Conservation (phyloP, 805 yeast genomes). For the Metschnikowia lunata region DNA sequence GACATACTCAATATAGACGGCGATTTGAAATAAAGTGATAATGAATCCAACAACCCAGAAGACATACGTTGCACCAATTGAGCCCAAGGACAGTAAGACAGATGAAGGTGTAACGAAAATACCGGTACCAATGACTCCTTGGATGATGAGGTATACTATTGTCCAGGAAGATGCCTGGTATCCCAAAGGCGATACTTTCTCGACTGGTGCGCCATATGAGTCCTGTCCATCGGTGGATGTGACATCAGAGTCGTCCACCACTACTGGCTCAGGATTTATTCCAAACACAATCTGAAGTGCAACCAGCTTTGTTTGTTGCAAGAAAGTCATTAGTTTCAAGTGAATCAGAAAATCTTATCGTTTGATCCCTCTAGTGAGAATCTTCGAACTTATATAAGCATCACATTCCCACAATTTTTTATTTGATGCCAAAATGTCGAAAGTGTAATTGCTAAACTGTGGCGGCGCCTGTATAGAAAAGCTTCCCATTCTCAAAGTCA, state of each 20-base stretch:
- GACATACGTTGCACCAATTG: conserved; percentile 41
- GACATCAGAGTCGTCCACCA: conserved; percentile 4
- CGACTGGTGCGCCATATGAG: conserved; percentile 39
- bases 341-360: too few species aligned
- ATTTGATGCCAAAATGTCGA: neutral
- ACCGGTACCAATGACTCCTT: conserved; percentile 74
- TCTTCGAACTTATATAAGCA: neutral
- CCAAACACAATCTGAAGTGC: conserved; percentile 12
- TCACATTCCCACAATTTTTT: neutral
- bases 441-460: neutral
- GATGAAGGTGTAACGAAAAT: conserved; percentile 68
- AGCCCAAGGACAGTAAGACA: conserved; percentile 44
- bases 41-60: conserved; percentile 42
- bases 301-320: conserved; percentile 7
- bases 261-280: conserved; percentile 7
- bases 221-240: conserved; percentile 14
- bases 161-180: conserved; percentile 35
- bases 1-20: conserved; percentile 39
- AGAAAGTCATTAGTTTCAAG: neutral
- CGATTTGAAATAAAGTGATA: conserved; percentile 33
- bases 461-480: too few species aligned
- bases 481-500: too few species aligned
- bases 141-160: conserved; percentile 62
- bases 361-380: neutral
- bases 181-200: conserved; percentile 34